Percentiles rank a stretch among this genome's conserved stretches.
Conservation (phyloP, 2,329 filamentous ascomycete genomes). For the Chlorencoelia australis region DNA sequence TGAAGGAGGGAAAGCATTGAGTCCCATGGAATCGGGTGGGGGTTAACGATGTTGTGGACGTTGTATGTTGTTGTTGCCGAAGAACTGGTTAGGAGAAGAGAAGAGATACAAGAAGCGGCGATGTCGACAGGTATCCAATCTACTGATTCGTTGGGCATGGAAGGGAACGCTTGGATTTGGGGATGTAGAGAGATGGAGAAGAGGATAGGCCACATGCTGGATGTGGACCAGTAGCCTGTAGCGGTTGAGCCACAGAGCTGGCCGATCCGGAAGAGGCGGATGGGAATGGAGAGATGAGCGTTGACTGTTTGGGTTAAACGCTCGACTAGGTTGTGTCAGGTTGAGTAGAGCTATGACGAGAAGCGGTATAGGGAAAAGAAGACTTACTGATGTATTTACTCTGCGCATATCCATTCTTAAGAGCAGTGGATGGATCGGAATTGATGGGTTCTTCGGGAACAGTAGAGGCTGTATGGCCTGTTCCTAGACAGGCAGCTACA, state of each 20-base stretch:
- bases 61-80: slow-evolving; percentile 6
- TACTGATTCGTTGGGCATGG: slow-evolving; percentile 9
- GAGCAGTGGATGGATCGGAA: slow-evolving; percentile 13
- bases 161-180: slow-evolving; percentile 12
- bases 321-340: slow-evolving; percentile 12
- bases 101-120: slow-evolving; percentile 14
- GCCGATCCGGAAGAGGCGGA: slow-evolving; percentile 19
- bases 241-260: slow-evolving; percentile 19
- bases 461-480: slow-evolving; percentile 4
- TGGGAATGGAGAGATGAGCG: slow-evolving; percentile 12
- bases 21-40: slow-evolving; percentile 14
- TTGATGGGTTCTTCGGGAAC: slow-evolving; percentile 18
- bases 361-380: neutral
- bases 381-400: slow-evolving; percentile 22
- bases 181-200: slow-evolving; percentile 14
- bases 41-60: slow-evolving; percentile 23
- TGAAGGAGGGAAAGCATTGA: no score
- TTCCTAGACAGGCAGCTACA: slow-evolving; percentile 21
- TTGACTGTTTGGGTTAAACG: slow-evolving; percentile 17
- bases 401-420: slow-evolving; percentile 21
- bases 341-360: neutral
- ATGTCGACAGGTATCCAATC: slow-evolving; percentile 23
- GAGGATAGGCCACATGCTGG: slow-evolving; percentile 22
- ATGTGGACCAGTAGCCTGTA: slow-evolving; percentile 19
- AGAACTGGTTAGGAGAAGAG: slow-evolving; percentile 8